These are phyloP conservation scores for Saccharomyces hybrid DNA, from an alignment of 1,139 yeast species.

Conservation along the genomic window DNA sequence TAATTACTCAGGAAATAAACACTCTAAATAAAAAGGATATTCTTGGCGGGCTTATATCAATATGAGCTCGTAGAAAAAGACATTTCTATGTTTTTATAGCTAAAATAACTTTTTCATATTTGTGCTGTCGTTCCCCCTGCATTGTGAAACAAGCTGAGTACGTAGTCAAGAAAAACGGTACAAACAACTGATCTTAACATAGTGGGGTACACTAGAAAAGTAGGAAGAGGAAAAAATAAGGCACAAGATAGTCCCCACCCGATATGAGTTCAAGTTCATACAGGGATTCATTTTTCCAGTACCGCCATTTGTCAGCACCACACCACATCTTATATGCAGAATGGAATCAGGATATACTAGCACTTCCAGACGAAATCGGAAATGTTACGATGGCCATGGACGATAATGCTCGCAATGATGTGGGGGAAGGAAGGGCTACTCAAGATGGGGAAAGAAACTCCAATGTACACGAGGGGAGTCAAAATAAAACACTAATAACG, in stretches of 20 bases:
- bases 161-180: too few species aligned
- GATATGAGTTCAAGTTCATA: constrained; percentile 9
- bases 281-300: constrained; percentile 19
- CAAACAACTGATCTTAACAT: too few species aligned
- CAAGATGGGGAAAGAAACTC: background rate
- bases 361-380: constrained; percentile 19
- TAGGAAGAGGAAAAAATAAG: background rate
- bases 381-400: background rate
- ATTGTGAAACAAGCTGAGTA: background rate
- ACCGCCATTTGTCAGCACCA: constrained; percentile 14
- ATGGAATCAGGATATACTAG: constrained; percentile 24
- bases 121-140: background rate
- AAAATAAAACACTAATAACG: background rate
- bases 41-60: too few species aligned
- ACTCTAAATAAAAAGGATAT: background rate
- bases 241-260: background rate
- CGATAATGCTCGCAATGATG: constrained; percentile 5
- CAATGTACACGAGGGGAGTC: background rate
- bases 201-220: background rate
- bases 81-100: background rate
- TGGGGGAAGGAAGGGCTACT: constrained; percentile 8
- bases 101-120: background rate
- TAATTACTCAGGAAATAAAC: background rate
- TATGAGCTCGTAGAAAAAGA: background rate
- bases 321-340: constrained; percentile 22